Evolutionary conservation across 202 grass and related monocot genomes (phyloP).

Genomic region (Zoysia matrella): DNA sequence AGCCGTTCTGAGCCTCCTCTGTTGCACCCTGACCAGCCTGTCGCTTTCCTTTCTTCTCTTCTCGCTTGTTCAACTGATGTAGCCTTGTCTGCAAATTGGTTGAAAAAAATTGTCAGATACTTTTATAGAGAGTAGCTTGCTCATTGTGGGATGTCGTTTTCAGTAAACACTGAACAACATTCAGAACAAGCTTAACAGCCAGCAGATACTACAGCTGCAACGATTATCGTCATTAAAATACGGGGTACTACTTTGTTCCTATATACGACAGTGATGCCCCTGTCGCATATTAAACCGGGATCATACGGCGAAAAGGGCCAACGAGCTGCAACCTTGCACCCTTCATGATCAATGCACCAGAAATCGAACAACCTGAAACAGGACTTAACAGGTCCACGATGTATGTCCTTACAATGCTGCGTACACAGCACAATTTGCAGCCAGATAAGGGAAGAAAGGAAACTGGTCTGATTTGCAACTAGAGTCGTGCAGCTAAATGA

Average conservation of each 20-base stretch:
- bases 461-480: background rate
- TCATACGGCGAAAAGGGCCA: background rate
- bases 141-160: no score
- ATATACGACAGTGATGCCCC: background rate
- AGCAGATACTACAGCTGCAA: background rate
- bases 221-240: background rate
- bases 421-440: background rate
- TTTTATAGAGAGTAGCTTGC: background rate
- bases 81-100: slow-evolving; percentile 39
- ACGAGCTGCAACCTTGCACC: background rate
- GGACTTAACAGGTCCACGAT: background rate
- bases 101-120: background rate
- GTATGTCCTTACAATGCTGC: slow-evolving; percentile 4
- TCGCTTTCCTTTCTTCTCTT: slow-evolving; percentile 15
- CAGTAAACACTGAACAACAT: background rate
- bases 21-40: slow-evolving; percentile 3
- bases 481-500: background rate
- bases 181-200: background rate
- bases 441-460: slow-evolving; percentile 3
- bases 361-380: slow-evolving; percentile 26
- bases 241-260: no score
- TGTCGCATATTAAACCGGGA: background rate
- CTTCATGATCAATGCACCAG: background rate
- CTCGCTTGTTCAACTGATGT: slow-evolving; percentile 3
- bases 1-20: slow-evolving; percentile 1